A percentile compares a stretch with the other conserved stretches of the same genome.
These are phyloP conservation scores for Metschnikowia arizonensis DNA, from an alignment of 805 yeast genomes.

Conservation along the genomic window DNA sequence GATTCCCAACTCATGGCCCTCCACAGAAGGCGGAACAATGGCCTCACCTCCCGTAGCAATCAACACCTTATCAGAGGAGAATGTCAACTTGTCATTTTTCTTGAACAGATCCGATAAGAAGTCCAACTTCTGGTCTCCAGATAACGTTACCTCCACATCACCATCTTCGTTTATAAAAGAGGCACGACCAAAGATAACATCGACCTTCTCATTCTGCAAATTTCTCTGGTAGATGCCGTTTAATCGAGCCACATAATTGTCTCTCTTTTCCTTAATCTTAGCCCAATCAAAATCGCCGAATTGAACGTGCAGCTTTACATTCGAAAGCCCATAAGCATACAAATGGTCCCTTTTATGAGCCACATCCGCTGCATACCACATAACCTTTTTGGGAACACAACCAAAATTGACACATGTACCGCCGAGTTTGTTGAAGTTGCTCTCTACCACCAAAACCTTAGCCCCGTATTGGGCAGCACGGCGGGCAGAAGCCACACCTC, in stretches of 20 bases:
- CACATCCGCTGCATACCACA: slow-evolving; percentile 96
- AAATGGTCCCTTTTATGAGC: slow-evolving; percentile 76
- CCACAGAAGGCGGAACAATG: slow-evolving; percentile 59
- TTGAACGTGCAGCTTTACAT: slow-evolving; percentile 46
- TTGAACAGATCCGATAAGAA: slow-evolving; percentile 30
- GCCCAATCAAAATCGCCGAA: slow-evolving; percentile 72
- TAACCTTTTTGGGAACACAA: slow-evolving; percentile 97
- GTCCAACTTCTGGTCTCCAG: slow-evolving; percentile 37
- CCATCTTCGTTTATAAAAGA: slow-evolving; percentile 59
- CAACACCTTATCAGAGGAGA: slow-evolving; percentile 76
- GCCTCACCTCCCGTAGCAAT: slow-evolving; percentile 95
- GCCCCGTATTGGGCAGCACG: slow-evolving; percentile 95
- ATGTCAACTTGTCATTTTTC: slow-evolving; percentile 54
- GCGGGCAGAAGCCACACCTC: slow-evolving; percentile 98
- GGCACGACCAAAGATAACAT: slow-evolving; percentile 82
- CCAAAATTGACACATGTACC: slow-evolving; percentile 99
- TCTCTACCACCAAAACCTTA: slow-evolving; percentile 77
- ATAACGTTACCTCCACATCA: slow-evolving; percentile 66
- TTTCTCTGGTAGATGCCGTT: slow-evolving; percentile 93
- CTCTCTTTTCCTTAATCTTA: slow-evolving; percentile 78
- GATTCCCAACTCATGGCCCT: slow-evolving; percentile 80
- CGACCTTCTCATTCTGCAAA: slow-evolving; percentile 84
- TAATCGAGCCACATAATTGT: slow-evolving; percentile 80
- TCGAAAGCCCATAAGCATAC: slow-evolving; percentile 74
- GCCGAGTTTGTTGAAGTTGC: slow-evolving; percentile 65